These are phyloP conservation scores for Mycogone perniciosa DNA, from an alignment of 2,329 filamentous ascomycete species.

Conservation along the genomic window DNA sequence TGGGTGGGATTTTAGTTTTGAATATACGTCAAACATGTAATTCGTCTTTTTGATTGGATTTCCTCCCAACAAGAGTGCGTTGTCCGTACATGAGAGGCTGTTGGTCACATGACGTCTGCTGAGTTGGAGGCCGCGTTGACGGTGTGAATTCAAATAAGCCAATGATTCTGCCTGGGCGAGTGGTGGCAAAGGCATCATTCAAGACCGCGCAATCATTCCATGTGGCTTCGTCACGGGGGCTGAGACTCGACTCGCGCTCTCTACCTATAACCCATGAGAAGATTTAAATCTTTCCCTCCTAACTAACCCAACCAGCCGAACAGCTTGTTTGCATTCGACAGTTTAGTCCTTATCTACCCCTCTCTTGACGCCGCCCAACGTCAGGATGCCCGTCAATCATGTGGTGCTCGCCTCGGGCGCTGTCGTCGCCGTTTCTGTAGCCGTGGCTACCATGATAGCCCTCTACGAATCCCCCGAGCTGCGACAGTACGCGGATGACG, in stretches of 20 bases:
- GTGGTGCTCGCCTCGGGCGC: constrained; percentile 49
- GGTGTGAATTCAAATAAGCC: constrained; percentile 2
- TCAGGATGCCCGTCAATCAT: constrained; percentile 49
- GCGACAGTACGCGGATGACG: constrained; percentile 53
- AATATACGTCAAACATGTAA: no score
- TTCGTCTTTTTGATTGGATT: no score
- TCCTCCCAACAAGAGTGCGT: no score
- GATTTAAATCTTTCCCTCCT: neutral
- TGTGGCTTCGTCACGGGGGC: constrained; percentile 6
- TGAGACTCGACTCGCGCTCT: neutral
- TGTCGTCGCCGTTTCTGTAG: constrained; percentile 51
- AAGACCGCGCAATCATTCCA: constrained; percentile 15
- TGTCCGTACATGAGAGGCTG: neutral
- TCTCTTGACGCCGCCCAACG: neutral
- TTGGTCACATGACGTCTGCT: constrained; percentile 8
- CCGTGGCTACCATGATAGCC: constrained; percentile 51
- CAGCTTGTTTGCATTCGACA: neutral
- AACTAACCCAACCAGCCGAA: neutral
- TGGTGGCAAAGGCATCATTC: constrained; percentile 14
- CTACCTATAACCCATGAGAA: neutral
- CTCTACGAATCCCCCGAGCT: constrained; percentile 60
- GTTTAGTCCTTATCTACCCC: neutral
- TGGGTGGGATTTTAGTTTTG: no score
- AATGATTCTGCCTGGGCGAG: neutral
- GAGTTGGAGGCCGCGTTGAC: neutral